A percentile compares a stretch with the other conserved stretches of the same genome.
Evolutionary conservation across 1,139 yeast genomes (phyloP).

Genomic region (Hyphopichia buzzinii): DNA sequence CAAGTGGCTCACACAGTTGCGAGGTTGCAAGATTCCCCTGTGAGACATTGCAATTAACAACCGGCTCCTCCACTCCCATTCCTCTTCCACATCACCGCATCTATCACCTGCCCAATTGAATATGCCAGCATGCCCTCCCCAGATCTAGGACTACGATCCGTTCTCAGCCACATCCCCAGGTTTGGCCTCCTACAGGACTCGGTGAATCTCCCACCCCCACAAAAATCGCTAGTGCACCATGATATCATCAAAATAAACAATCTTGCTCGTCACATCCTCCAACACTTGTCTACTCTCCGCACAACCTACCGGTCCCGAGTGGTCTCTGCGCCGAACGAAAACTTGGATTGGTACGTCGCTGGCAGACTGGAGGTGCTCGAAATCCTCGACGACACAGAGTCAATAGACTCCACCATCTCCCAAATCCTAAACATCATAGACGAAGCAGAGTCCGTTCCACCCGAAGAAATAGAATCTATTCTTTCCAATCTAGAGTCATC

Average conservation of each 20-base stretch:
- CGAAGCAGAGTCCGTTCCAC: slow-evolving; percentile 30
- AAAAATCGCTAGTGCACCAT: slow-evolving; percentile 23
- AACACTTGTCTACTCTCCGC: slow-evolving; percentile 23
- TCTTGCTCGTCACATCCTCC: slow-evolving; percentile 29
- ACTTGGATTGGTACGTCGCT: slow-evolving; percentile 47
- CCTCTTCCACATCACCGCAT: too few relatives aligned
- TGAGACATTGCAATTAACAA: too few relatives aligned
- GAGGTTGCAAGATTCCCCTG: too few relatives aligned
- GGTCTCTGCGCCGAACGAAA: slow-evolving; percentile 8
- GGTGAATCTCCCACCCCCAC: slow-evolving; percentile 18
- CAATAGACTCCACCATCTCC: slow-evolving; percentile 48
- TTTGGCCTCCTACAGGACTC: slow-evolving; percentile 37
- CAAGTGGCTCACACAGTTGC: too few relatives aligned
- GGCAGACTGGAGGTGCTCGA: slow-evolving; percentile 44
- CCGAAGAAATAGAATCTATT: slow-evolving; percentile 10
- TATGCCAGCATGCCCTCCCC: slow-evolving; percentile 2
- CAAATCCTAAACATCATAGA: slow-evolving; percentile 32
- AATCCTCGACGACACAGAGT: slow-evolving; percentile 35
- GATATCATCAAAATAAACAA: slow-evolving; percentile 32
- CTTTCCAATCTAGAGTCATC: slow-evolving; percentile 31
- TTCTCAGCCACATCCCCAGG: slow-evolving; percentile 19
- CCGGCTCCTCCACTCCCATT: too few relatives aligned
- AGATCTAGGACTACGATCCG: slow-evolving; percentile 9
- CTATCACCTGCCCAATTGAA: too few relatives aligned
- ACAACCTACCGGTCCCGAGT: slow-evolving; percentile 13